Percentiles rank a stretch among this genome's conserved stretches.
These are phyloP conservation scores for Populus trichocarpa DNA, from an alignment of 441 rosid species.

Conservation along the genomic window DNA sequence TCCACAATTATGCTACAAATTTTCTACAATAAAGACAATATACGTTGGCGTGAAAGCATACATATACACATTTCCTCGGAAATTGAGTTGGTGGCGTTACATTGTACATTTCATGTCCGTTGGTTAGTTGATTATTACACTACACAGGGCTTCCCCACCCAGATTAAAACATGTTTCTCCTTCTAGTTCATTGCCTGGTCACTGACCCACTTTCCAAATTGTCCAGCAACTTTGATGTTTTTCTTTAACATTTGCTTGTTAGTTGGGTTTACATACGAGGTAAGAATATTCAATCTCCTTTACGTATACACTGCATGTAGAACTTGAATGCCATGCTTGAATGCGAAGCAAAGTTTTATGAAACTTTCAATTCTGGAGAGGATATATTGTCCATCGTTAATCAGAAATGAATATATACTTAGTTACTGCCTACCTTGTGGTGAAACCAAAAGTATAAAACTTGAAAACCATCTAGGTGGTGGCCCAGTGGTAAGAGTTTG, in stretches of 20 bases:
- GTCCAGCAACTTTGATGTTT: background rate
- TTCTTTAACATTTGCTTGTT: too few species aligned
- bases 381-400: too few species aligned
- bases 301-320: too few species aligned
- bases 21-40: slow-evolving; percentile 7
- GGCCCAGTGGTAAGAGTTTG: too few species aligned
- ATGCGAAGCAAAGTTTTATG: too few species aligned
- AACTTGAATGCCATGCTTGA: too few species aligned
- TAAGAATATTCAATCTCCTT: too few species aligned
- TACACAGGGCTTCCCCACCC: background rate
- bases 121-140: background rate
- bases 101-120: background rate
- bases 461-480: too few species aligned
- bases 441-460: background rate
- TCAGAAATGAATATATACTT: background rate
- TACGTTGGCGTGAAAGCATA: background rate
- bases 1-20: slow-evolving; percentile 2
- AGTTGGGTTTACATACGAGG: too few species aligned
- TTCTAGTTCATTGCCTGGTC: background rate
- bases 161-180: background rate
- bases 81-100: background rate
- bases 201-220: background rate
- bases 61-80: background rate
- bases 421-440: background rate
- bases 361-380: too few species aligned